These are phyloP conservation scores for Phytophthora constricta DNA, from an alignment of 352 stramenopile genomes.

Conservation along the genomic window DNA sequence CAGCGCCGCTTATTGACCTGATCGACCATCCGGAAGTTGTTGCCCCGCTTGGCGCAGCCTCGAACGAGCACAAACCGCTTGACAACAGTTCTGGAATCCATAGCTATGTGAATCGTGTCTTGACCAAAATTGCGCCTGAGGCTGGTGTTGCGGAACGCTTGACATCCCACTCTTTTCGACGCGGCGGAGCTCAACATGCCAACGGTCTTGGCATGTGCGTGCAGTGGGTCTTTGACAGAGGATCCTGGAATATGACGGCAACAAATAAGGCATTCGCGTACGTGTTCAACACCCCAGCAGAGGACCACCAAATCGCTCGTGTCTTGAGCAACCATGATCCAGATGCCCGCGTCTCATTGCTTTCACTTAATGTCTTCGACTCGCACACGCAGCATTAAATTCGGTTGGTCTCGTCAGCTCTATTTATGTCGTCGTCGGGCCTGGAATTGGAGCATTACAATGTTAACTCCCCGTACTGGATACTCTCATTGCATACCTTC, in stretches of 20 bases:
- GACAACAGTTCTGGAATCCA: slow-evolving; percentile 3
- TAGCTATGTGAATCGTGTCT: slow-evolving; percentile 28
- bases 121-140: not conserved
- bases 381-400: slow-evolving; percentile 12
- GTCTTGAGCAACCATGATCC: slow-evolving; percentile 11
- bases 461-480: slow-evolving; percentile 11
- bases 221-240: too few relatives aligned
- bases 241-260: too few relatives aligned
- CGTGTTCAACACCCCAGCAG: too few relatives aligned
- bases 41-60: not conserved
- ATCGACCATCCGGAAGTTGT: not conserved
- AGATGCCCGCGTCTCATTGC: not conserved
- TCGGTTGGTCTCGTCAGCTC: not conserved
- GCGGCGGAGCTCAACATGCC: slow-evolving; percentile 19
- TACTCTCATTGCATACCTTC: slow-evolving; percentile 12
- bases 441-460: slow-evolving; percentile 12
- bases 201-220: too few relatives aligned
- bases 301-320: too few relatives aligned
- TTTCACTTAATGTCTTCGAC: slow-evolving; percentile 4
- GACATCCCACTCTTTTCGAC: slow-evolving; percentile 29
- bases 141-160: slow-evolving; percentile 13
- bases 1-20: not conserved
- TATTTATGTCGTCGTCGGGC: slow-evolving; percentile 1
- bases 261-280: too few relatives aligned
- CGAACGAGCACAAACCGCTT: too few relatives aligned